Percentiles rank a stretch among this genome's conserved stretches.
Conservation (phyloP, 139 green algal species). For the Chlamydomonas sp. region DNA sequence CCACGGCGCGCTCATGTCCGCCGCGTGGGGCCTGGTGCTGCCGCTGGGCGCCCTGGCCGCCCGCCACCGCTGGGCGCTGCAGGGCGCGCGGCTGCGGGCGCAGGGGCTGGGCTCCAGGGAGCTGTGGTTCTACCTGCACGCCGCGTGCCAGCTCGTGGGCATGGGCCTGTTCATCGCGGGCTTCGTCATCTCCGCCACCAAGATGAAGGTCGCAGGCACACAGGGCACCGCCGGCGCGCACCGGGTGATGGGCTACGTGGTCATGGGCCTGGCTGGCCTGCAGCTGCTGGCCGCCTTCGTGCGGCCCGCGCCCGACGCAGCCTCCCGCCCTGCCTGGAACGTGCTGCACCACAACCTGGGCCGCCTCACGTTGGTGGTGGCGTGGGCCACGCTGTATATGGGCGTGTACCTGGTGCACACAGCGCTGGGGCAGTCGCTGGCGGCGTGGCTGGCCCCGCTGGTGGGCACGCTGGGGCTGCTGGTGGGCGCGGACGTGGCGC, state of each 20-base stretch:
- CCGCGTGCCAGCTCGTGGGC: slow-evolving; percentile 21
- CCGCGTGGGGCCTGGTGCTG: slow-evolving; percentile 16
- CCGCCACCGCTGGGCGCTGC: slow-evolving; percentile 1
- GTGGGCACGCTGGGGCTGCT: background rate
- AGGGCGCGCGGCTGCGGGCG: background rate
- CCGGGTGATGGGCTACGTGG: background rate
- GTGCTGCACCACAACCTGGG: slow-evolving; percentile 26
- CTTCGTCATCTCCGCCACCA: slow-evolving; percentile 18
- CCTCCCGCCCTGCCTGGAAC: background rate
- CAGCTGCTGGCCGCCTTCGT: background rate
- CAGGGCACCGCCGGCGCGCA: background rate
- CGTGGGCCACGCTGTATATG: slow-evolving; percentile 26
- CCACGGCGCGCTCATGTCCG: slow-evolving; percentile 13
- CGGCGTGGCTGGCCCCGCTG: background rate
- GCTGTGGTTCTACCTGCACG: slow-evolving; percentile 26
- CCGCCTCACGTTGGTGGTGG: background rate
- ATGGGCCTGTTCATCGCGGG: slow-evolving; percentile 24
- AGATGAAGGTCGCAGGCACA: background rate
- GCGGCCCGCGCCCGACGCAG: background rate
- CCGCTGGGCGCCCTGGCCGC: background rate
- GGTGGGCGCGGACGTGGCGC: background rate
- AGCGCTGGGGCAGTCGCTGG: background rate
- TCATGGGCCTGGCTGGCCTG: slow-evolving; percentile 14
- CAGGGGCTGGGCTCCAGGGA: background rate
- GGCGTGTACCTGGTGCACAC: background rate